These are phyloP conservation scores for Suhomyces kilbournensis DNA, from an alignment of 805 yeast genomes.

Conservation along the genomic window DNA sequence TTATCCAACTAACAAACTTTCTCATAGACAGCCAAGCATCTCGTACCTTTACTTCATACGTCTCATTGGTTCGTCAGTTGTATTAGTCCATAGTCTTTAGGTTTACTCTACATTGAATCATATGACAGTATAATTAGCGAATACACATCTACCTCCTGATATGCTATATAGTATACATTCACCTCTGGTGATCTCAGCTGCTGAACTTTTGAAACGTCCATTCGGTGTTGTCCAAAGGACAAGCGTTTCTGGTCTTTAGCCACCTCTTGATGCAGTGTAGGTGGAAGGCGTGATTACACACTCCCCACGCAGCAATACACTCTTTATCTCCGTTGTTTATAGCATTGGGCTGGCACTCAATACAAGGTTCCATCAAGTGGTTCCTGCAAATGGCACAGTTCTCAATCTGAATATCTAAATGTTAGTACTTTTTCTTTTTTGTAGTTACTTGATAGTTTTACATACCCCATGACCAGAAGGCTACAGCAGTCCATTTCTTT, in stretches of 20 bases:
- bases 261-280: constrained; percentile 94
- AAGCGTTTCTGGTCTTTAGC: constrained; percentile 91
- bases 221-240: constrained; percentile 93
- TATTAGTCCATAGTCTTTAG: too few species aligned
- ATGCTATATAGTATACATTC: neutral
- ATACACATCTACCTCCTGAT: neutral
- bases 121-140: neutral
- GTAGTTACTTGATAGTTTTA: constrained; percentile 7
- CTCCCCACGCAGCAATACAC: constrained; percentile 96
- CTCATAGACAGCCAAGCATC: too few species aligned
- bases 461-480: constrained; percentile 98
- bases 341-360: constrained; percentile 89
- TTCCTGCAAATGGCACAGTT: constrained; percentile 98
- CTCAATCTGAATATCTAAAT: constrained; percentile 74
- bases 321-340: constrained; percentile 59
- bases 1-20: too few species aligned
- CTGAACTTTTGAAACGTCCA: constrained; percentile 79
- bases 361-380: constrained; percentile 97
- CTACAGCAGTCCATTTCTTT: constrained; percentile 98
- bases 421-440: neutral
- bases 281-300: constrained; percentile 97
- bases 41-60: too few species aligned
- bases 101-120: neutral
- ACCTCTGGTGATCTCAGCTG: constrained; percentile 29
- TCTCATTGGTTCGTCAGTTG: too few species aligned